Base-by-base conservation (phyloP, 2,329 filamentous ascomycete species). In the Penicillium fuscoglaucum region DNA sequence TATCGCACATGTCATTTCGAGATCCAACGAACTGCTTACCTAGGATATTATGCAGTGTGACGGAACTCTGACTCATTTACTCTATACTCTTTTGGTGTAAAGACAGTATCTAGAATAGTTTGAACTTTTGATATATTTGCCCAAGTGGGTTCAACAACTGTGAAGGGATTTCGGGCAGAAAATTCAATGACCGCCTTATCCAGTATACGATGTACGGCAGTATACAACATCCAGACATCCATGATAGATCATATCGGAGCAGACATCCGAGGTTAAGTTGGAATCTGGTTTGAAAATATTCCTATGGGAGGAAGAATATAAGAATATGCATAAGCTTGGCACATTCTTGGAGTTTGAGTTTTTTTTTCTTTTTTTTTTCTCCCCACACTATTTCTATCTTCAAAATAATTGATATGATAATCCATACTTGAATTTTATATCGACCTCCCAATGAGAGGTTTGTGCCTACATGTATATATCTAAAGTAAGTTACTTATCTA, bases 91-190 rank as follows among this genome's bases (percentile, higher is more conserved):
- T 33, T 39, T 40, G 45, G 29, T 13, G 31, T 49, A 49, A 24
- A 48, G 46, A 49, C 46, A 35, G 29, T 35, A 24, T 33, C 45
- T 47, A 24, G 13, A 35, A 33, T 35, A 35, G 19, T 35, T 28
- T 44, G 43, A 10, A 15, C 12, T 21, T 5, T 31, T 47, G 15
- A 35, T 49, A 12, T 13, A n/a, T 26, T 37, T 12, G 33, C 33
- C 33, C 6, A 35, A 35, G 33, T 35, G 19, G 43, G 46, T 24
- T 48, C 3, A 35, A 35, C 9, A 35, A 37, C 6, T 1, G 44
- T 49, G 46, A 49, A 49, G 15, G 31, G 31, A 49, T 49, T 49
- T 49, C 21, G 31, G 46, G 46, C 46, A 49, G 46, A 49, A 49
- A 49, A 49, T 2, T n/a, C 31, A 17, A 48, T 17, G 46, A 49